phyloP scores from a whole-genome alignment of 805 yeast species.

The Saturnispora sanitii region DNA sequence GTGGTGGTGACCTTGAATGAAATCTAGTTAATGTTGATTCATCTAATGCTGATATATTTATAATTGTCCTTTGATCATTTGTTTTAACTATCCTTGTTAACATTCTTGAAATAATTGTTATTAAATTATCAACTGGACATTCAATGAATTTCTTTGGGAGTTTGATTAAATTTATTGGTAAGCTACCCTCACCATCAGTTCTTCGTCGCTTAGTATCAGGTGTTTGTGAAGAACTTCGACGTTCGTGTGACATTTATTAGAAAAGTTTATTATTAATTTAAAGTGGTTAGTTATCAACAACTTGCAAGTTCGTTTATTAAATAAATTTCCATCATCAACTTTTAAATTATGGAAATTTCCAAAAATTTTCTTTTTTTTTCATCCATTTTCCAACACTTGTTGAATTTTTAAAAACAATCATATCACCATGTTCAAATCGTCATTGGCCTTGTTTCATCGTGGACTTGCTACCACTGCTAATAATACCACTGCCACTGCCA shows the following conservation, averaged over 20 bases:
- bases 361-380: background rate
- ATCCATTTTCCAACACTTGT: background rate
- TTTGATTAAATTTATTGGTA: background rate
- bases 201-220: constrained; percentile 4
- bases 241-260: background rate
- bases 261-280: background rate
- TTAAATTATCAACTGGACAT: constrained; percentile 62
- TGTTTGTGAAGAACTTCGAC: background rate
- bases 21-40: constrained; percentile 62
- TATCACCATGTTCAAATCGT: constrained; percentile 3
- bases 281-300: too few relatives aligned
- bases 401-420: background rate
- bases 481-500: background rate
- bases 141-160: constrained; percentile 47
- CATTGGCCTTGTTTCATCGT: constrained; percentile 1
- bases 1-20: constrained; percentile 90
- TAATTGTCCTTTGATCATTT: constrained; percentile 44
- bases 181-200: background rate
- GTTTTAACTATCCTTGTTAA: constrained; percentile 60
- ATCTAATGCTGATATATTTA: constrained; percentile 25
- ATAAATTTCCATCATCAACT: background rate
- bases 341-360: background rate
- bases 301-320: too few relatives aligned
- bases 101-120: constrained; percentile 70
- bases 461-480: background rate